Evolutionary conservation across 495 filamentous ascomycete genomes (phyloP).

Genomic region (Cryomyces minteri): DNA sequence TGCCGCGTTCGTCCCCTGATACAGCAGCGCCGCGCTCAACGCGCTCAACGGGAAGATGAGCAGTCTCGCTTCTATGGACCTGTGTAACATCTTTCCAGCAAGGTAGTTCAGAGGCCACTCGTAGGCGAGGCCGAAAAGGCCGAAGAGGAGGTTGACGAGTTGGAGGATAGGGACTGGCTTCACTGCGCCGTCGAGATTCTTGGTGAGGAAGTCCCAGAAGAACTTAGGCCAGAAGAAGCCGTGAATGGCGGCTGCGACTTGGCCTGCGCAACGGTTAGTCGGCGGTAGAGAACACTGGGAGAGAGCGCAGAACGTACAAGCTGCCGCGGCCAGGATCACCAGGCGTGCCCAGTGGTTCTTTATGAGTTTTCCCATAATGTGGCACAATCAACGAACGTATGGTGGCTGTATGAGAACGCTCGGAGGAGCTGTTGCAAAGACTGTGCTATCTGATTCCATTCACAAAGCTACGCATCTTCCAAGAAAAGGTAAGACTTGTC

Average conservation of each 20-base stretch:
- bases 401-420: too few species aligned
- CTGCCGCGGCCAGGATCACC: conserved; percentile 69
- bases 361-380: conserved; percentile 83
- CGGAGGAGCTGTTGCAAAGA: too few species aligned
- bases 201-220: conserved; percentile 93
- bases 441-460: too few species aligned
- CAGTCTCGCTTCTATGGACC: conserved; percentile 72
- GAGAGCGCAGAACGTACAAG: conserved; percentile 40
- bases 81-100: conserved; percentile 53
- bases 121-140: conserved; percentile 61
- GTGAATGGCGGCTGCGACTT: conserved; percentile 67
- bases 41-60: conserved; percentile 65
- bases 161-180: conserved; percentile 81
- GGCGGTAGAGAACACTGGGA: conserved; percentile 6
- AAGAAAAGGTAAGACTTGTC: too few species aligned
- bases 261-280: conserved; percentile 37
- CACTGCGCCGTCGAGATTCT: conserved; percentile 72
- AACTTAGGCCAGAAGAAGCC: conserved; percentile 98
- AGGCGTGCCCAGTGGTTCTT: conserved; percentile 98
- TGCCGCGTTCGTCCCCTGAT: conserved; percentile 83
- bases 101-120: conserved; percentile 69
- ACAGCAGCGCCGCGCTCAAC: conserved; percentile 59
- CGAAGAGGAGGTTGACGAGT: conserved; percentile 85
- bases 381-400: background rate
- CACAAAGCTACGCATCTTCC: too few species aligned